Percentiles rank a stretch among this genome's conserved stretches.
Conservation (phyloP, 2,329 filamentous ascomycete species). For the Colletotrichum shisoi region DNA sequence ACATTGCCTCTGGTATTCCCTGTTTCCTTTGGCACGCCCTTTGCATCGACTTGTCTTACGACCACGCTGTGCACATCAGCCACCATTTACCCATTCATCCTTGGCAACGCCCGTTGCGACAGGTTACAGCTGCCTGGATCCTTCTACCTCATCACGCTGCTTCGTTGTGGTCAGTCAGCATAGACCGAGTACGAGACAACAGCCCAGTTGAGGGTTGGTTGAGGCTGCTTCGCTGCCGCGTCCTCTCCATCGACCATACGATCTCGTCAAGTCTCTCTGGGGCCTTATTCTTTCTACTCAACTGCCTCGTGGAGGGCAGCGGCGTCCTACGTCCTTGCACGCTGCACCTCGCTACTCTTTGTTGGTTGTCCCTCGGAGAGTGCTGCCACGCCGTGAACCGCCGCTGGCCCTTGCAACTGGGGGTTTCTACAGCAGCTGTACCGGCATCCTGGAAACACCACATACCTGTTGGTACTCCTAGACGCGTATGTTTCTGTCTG, state of each 20-base stretch:
- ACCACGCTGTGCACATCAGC: conserved; percentile 18
- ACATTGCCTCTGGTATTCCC: background rate
- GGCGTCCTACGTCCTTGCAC: background rate
- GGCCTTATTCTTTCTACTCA: background rate
- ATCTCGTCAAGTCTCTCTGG: background rate
- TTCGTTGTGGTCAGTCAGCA: background rate
- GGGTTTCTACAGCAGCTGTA: conserved; percentile 10
- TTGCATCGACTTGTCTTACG: conserved; percentile 9
- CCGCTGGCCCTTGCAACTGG: background rate
- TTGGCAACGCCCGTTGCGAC: background rate
- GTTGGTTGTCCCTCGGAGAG: background rate
- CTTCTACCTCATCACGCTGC: conserved; percentile 4
- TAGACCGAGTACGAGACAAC: background rate
- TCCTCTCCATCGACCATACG: background rate
- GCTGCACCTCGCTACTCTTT: background rate
- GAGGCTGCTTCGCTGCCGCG: conserved; percentile 4
- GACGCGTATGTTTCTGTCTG: conserved; percentile 6
- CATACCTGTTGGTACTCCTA: background rate
- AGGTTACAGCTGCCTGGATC: background rate
- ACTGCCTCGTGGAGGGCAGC: conserved; percentile 4
- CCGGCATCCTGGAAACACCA: conserved; percentile 20
- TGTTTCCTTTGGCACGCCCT: background rate
- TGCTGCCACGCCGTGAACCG: background rate
- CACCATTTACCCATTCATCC: background rate
- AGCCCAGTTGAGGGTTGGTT: background rate